A percentile compares a stretch with the other conserved stretches of the same genome.
phyloP scores from a whole-genome alignment of 768 basidiomycete species.

The Trametes punicea region DNA sequence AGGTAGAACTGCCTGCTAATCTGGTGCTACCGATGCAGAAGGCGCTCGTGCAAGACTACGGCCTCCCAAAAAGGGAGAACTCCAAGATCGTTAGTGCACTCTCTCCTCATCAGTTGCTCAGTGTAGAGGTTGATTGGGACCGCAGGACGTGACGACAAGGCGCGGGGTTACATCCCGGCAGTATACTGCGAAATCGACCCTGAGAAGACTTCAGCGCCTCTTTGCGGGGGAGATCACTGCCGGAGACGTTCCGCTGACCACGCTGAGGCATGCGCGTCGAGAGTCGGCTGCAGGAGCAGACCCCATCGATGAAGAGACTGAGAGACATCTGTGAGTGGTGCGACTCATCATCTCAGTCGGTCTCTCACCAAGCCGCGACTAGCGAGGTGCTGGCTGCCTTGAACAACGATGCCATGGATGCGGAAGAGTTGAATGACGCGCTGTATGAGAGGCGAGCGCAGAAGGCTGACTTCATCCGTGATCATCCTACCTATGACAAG shows the following conservation, averaged over 20 bases:
- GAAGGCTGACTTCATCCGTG: constrained; percentile 83
- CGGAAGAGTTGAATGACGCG: constrained; percentile 59
- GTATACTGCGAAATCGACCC: constrained; percentile 49
- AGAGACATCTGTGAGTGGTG: constrained; percentile 64
- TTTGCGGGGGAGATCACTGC: constrained; percentile 53
- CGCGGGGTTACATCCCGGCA: constrained; percentile 38
- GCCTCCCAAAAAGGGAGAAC: constrained; percentile 35
- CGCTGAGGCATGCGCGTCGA: constrained; percentile 40
- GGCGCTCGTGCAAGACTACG: constrained; percentile 61
- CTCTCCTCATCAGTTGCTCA: background rate
- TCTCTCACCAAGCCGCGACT: background rate
- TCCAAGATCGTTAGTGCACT: constrained; percentile 29
- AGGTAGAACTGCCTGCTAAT: constrained; percentile 69
- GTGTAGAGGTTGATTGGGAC: background rate
- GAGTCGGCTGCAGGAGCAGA: constrained; percentile 31
- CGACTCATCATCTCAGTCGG: background rate
- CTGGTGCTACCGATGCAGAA: constrained; percentile 80
- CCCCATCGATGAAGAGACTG: constrained; percentile 56
- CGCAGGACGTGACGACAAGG: constrained; percentile 14
- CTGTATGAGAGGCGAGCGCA: constrained; percentile 67
- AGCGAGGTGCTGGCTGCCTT: constrained; percentile 71
- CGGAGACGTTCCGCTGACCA: constrained; percentile 58
- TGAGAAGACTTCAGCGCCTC: constrained; percentile 59
- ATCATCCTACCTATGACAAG: constrained; percentile 87
- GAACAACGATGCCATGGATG: constrained; percentile 47